Base-by-base conservation (phyloP, 345 rosid genomes). In the Heritiera fomes region DNA sequence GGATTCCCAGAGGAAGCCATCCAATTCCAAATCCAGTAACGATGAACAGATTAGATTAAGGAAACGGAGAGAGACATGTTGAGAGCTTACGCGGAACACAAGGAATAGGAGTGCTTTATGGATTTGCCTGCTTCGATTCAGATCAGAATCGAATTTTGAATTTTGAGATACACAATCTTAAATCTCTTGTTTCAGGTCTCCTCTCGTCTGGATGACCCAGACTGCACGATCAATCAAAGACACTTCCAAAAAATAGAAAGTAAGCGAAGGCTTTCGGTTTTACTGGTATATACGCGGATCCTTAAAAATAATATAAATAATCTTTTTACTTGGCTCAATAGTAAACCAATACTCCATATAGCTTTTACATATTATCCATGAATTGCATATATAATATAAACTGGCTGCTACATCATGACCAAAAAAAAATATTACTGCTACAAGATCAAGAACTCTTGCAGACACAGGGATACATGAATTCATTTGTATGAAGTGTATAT, bases 1-100 rank as follows among this genome's bases (percentile, higher is more conserved):
- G 70, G 47, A 71, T 46, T 45, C 20, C 76, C 68, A 71, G 76
- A 49, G 32, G 78, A 63, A 23, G 78, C 77, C 77, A 79, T 78
- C 40, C 4, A 32, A 56, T 56, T 28, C 7, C 59, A 71, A 71
- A 14, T 28, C 43, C 43, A 43, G 6, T 43, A 43, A 43, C 8
- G 6, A 43, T 43, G 45, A 43, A 4, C 6, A 43, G 34, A 59
- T 59, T 46, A 46, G 38, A 69, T 61, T 75, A 23, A 74, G 20
- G 49, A 41, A 58, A 50, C 12, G 13, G 63, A 15, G 11, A 50
- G 12, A 52, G 67, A 58, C 3, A n/a, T 73, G 64, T 34, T 32
- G 12, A 43, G 52, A n/a, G 46, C 55, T 46, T 23, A 68, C 7
- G 45, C 45, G 45, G 55, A 68, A 23, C 34, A 46, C 53, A 46